Base-by-base conservation (phyloP, 345 rosid genomes). In the Iberis pinnata region DNA sequence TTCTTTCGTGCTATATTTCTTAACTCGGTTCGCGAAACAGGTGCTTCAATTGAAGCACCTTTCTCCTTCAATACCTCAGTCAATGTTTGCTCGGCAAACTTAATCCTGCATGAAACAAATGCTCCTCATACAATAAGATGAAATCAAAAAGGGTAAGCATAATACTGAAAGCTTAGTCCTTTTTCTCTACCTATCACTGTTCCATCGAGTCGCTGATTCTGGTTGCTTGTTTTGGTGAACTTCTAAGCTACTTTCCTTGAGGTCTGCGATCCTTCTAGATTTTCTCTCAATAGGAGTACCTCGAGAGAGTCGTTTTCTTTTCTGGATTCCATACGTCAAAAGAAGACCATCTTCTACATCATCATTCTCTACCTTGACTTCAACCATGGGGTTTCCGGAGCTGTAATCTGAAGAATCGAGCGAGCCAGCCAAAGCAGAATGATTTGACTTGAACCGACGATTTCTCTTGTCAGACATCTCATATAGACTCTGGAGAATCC, bases 61-160 rank as follows among this genome's bases (percentile, higher is more conserved):
- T 80, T 78, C 63, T 78, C 80, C 73, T 74, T 90, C 79, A 90
- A 24, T 41, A 90, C 67, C 42, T 87, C 87, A 33, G 76, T 60
- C 63, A 90, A 59, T n/a, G 63, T 57, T 68, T 78, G 64, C 72
- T 84, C 95, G 0, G 89, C 92, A 56, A 46, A 67, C 47, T 65
- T 77, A 72, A 76, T 75, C 86, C 98, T 90, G 64, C 66, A 75
- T 43, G 37, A 27, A 12, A 10, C 8, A 7, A 18, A 17, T 0
- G 41, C 12, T 11, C 33, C 22, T 29, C 15, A 47, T 18, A 25
- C 45, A 39, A 57, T 44, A 32, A 2, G 18, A 50, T 13, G 51
- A 15, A 14, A 22, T 24, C 7, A 44, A 49, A 15, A 31, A 14
- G 31, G 9, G 8, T 17, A 25, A 43, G 37, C 22, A 58, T 18